These are phyloP conservation scores for Candida sanyaensis DNA, from an alignment of 1,139 yeast genomes.

Conservation along the genomic window DNA sequence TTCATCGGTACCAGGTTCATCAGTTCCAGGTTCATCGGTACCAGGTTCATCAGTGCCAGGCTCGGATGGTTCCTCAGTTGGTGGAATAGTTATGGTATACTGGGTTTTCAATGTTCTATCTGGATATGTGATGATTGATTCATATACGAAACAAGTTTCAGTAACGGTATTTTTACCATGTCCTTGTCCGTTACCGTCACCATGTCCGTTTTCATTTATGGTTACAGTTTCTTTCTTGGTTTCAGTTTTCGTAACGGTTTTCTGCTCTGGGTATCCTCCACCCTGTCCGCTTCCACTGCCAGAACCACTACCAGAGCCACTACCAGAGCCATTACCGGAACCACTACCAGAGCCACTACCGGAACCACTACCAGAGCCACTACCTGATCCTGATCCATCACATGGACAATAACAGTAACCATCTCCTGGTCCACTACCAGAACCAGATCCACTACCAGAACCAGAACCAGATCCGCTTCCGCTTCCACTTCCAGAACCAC, in stretches of 20 bases:
- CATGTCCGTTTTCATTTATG: background rate
- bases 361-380: background rate
- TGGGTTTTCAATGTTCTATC: background rate
- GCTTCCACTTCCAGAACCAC: no score
- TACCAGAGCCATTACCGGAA: background rate
- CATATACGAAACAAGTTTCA: slow-evolving; percentile 2
- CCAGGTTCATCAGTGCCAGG: no score
- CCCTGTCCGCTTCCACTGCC: no score
- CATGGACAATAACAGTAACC: background rate
- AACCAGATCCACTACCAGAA: background rate
- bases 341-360: background rate
- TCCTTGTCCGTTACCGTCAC: background rate
- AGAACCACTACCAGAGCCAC: background rate
- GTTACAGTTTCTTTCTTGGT: background rate
- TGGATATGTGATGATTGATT: background rate
- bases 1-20: no score
- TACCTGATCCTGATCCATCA: background rate
- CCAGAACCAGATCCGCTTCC: background rate
- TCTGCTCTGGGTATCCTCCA: background rate
- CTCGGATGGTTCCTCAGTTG: background rate
- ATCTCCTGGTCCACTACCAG: background rate
- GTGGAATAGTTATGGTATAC: background rate
- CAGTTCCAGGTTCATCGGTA: no score
- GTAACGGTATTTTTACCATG: background rate
- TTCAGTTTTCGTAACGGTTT: background rate